These are phyloP conservation scores for Leccinum sublutescens DNA, from an alignment of 768 basidiomycete species.

Conservation along the genomic window DNA sequence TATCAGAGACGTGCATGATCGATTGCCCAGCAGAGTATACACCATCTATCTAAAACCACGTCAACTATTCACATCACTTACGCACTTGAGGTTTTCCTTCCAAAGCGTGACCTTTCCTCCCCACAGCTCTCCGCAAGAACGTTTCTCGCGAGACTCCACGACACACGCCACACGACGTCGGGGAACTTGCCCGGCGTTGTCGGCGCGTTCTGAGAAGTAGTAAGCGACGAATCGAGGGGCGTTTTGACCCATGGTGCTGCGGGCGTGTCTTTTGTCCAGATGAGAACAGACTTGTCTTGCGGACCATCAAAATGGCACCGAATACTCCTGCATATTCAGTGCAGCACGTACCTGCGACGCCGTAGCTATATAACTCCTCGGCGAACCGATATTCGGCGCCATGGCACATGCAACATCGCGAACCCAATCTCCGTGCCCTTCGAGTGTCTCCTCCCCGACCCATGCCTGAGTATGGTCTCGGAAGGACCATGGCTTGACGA, in stretches of 20 bases:
- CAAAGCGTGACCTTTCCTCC: conserved; percentile 97
- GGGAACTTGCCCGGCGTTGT: conserved; percentile 78
- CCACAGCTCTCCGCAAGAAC: conserved; percentile 95
- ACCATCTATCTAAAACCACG: not conserved
- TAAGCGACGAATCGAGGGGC: conserved; percentile 67
- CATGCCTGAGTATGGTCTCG: conserved; percentile 85
- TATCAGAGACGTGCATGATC: too few species aligned
- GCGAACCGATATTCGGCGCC: conserved; percentile 96
- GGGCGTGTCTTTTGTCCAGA: conserved; percentile 87
- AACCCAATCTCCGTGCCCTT: conserved; percentile 97
- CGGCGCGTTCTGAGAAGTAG: conserved; percentile 43
- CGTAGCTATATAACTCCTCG: conserved; percentile 92
- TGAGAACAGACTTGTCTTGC: conserved; percentile 80
- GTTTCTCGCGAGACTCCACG: conserved; percentile 96
- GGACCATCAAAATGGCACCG: not conserved
- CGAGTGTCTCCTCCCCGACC: conserved; percentile 86
- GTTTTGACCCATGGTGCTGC: conserved; percentile 77
- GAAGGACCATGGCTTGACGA: conserved; percentile 93
- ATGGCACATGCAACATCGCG: conserved; percentile 84
- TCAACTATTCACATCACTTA: conserved; percentile 90
- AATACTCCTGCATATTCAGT: not conserved
- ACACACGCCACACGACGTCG: conserved; percentile 98
- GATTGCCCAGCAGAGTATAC: not conserved
- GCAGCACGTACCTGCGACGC: conserved; percentile 69
- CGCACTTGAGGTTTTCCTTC: conserved; percentile 97